Evolutionary conservation across 768 basidiomycete species (phyloP).

Genomic region (Daedaleopsis nitida): DNA sequence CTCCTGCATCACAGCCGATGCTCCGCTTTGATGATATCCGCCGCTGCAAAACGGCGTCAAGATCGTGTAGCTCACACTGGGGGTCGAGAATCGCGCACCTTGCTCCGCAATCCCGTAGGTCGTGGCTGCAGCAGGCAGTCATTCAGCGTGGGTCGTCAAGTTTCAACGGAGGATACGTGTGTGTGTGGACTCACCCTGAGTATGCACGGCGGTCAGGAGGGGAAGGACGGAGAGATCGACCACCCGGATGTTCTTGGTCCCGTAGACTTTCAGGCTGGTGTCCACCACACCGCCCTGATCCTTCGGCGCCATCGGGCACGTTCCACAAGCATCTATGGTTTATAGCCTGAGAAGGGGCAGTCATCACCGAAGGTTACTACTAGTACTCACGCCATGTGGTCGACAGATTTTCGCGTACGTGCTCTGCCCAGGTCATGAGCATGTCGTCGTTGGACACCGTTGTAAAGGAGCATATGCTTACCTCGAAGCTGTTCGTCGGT

Average conservation of each 20-base stretch:
- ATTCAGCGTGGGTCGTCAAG: too few species aligned
- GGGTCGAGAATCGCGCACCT: too few species aligned
- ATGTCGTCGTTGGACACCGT: too few species aligned
- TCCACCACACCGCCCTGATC: constrained; percentile 43
- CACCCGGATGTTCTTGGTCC: constrained; percentile 50
- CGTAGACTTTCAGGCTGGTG: constrained; percentile 36
- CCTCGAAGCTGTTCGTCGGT: constrained; percentile 11
- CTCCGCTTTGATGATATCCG: constrained; percentile 32
- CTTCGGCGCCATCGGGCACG: constrained; percentile 42
- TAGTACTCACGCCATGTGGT: constrained; percentile 24
- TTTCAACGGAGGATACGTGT: too few species aligned
- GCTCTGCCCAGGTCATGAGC: too few species aligned
- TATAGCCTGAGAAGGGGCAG: too few species aligned
- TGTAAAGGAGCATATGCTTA: too few species aligned
- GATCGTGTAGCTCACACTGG: too few species aligned
- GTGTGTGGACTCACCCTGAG: constrained; percentile 29
- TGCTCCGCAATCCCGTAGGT: constrained; percentile 33
- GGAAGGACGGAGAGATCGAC: constrained; percentile 48
- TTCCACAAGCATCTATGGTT: constrained; percentile 35
- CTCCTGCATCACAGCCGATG: neutral
- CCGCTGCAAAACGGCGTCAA: constrained; percentile 3
- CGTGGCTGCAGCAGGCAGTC: too few species aligned
- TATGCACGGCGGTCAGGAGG: constrained; percentile 41
- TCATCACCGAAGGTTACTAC: too few species aligned
- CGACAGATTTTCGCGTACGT: too few species aligned